Conservation (phyloP, 1,139 yeast species). For the Nakaseomyces nivariensis region DNA sequence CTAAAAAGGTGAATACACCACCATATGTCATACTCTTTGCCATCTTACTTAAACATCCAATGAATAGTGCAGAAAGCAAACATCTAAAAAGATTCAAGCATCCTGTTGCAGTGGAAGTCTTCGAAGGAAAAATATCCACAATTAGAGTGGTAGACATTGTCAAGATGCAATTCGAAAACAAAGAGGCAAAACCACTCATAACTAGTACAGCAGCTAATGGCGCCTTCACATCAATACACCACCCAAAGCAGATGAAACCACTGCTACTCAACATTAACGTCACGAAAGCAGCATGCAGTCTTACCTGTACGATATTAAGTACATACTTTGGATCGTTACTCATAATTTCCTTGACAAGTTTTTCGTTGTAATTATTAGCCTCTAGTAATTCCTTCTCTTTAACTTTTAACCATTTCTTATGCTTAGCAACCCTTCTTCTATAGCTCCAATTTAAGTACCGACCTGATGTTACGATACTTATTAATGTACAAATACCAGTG, state of each 20-base stretch:
- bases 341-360: slow-evolving; percentile 17
- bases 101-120: slow-evolving; percentile 50
- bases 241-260: slow-evolving; percentile 50
- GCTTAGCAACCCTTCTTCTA: slow-evolving; percentile 19
- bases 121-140: slow-evolving; percentile 50
- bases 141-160: slow-evolving; percentile 45
- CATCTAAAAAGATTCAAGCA: slow-evolving; percentile 52
- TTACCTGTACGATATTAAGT: slow-evolving; percentile 40
- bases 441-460: slow-evolving; percentile 39
- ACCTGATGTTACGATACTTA: slow-evolving; percentile 43
- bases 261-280: slow-evolving; percentile 32
- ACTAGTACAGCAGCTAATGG: slow-evolving; percentile 48
- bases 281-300: slow-evolving; percentile 34
- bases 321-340: slow-evolving; percentile 15
- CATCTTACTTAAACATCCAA: slow-evolving; percentile 54
- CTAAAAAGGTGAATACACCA: slow-evolving; percentile 52
- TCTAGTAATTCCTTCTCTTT: slow-evolving; percentile 20
- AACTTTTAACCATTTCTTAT: slow-evolving; percentile 17
- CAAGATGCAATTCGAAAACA: slow-evolving; percentile 42
- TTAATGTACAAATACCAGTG: slow-evolving; percentile 49
- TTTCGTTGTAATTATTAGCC: slow-evolving; percentile 17
- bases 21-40: slow-evolving; percentile 42
- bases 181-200: slow-evolving; percentile 44
- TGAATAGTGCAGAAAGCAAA: slow-evolving; percentile 46
- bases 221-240: slow-evolving; percentile 48